Percentiles rank a stretch among this genome's conserved stretches.
phyloP scores from a whole-genome alignment of 2,329 filamentous ascomycete genomes.

The Penicillium sp. region DNA sequence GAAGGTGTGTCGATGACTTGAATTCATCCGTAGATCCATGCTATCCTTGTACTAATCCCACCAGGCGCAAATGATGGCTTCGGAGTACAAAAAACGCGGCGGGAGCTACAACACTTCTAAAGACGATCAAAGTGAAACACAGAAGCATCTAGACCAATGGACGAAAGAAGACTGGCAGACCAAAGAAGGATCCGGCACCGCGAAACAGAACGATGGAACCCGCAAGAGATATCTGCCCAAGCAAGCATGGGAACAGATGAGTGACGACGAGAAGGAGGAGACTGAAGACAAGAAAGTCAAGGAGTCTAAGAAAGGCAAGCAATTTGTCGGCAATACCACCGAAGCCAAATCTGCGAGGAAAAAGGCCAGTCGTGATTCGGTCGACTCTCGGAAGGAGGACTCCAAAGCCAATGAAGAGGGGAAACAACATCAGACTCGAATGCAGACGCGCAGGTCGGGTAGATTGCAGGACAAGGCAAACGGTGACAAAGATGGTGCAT shows the following conservation, averaged over 20 bases:
- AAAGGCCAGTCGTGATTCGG: constrained; percentile 31
- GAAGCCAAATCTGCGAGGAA: constrained; percentile 43
- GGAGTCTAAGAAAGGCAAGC: constrained; percentile 42
- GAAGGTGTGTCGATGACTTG: constrained; percentile 33
- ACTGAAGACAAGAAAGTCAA: constrained; percentile 38
- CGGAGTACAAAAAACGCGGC: constrained; percentile 50
- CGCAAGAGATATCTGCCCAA: constrained; percentile 49
- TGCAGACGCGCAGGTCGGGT: background rate
- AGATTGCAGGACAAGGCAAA: background rate
- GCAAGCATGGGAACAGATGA: constrained; percentile 51
- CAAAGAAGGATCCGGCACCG: constrained; percentile 48
- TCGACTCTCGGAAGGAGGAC: constrained; percentile 24
- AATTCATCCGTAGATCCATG: background rate
- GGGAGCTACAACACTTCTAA: constrained; percentile 49
- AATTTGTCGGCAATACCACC: constrained; percentile 46
- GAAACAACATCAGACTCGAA: background rate
- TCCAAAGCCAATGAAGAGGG: background rate
- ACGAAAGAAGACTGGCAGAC: constrained; percentile 52
- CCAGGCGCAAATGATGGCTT: constrained; percentile 49
- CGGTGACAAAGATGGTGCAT: background rate
- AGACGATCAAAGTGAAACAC: constrained; percentile 43
- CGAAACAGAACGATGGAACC: constrained; percentile 46
- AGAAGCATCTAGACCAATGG: constrained; percentile 49
- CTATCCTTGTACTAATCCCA: background rate
- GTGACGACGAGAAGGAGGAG: constrained; percentile 45